These are phyloP conservation scores for Lolium rigidum DNA, from an alignment of 176 grass and related monocot genomes.

Conservation along the genomic window DNA sequence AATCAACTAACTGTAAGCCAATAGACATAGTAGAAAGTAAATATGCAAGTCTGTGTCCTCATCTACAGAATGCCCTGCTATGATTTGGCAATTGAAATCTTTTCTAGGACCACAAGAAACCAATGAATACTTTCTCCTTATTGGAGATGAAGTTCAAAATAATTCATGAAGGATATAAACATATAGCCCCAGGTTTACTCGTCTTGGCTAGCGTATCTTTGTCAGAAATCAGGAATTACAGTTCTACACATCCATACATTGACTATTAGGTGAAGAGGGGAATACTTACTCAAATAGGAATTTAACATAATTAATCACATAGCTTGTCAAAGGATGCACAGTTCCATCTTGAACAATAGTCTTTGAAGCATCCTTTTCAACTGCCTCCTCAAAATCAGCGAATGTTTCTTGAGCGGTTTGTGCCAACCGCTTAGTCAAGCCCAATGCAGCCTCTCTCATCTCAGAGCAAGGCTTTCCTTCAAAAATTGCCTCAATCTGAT, in stretches of 20 bases:
- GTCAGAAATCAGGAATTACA: neutral
- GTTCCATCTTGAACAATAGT: constrained; percentile 95
- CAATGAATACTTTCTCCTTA: constrained; percentile 3
- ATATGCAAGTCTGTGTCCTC: constrained; percentile 10
- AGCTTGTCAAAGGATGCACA: constrained; percentile 97
- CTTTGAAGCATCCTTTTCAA: constrained; percentile 97
- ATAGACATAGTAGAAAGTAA: constrained; percentile 34
- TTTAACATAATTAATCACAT: constrained; percentile 98
- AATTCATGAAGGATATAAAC: constrained; percentile 23
- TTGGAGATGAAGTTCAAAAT: constrained; percentile 25
- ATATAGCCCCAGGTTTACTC: constrained; percentile 25
- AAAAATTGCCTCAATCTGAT: constrained; percentile 79
- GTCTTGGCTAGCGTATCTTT: constrained; percentile 1
- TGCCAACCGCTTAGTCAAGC: constrained; percentile 79
- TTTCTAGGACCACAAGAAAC: constrained; percentile 34
- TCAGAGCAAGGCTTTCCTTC: constrained; percentile 85
- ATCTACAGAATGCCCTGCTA: neutral
- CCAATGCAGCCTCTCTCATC: constrained; percentile 65
- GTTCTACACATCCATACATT: constrained; percentile 23
- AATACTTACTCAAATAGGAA: constrained; percentile 92
- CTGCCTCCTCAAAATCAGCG: constrained; percentile 86
- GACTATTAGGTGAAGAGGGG: neutral
- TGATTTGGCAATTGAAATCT: neutral
- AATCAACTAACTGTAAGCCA: constrained; percentile 20
- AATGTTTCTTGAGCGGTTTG: constrained; percentile 95